phyloP scores from a whole-genome alignment of 1,284 basidiomycete genomes.

The Coniferiporia weirii region DNA sequence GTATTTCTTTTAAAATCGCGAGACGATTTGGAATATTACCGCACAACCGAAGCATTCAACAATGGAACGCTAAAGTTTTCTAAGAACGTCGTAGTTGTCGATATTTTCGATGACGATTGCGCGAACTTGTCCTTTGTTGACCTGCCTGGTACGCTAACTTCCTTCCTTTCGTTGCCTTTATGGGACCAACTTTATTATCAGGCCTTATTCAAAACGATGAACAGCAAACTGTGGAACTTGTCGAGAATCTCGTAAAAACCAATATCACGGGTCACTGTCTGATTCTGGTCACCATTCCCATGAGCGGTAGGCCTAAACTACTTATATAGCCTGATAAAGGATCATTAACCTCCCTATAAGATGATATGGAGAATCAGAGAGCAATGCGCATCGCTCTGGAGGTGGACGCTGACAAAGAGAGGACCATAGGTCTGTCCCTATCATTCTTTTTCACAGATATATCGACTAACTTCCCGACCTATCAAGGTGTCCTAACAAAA shows the following conservation, averaged over 20 bases:
- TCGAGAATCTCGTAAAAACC: conserved; percentile 40
- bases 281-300: conserved; percentile 57
- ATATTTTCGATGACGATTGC: conserved; percentile 32
- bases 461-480: neutral
- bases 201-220: conserved; percentile 54
- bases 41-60: conserved; percentile 15
- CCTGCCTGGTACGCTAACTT: conserved; percentile 41
- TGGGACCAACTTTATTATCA: conserved; percentile 21
- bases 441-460: neutral
- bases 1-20: conserved; percentile 20
- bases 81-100: conserved; percentile 25
- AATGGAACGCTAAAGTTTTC: conserved; percentile 23
- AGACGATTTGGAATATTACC: conserved; percentile 20
- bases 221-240: conserved; percentile 36
- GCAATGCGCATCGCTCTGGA: conserved; percentile 48
- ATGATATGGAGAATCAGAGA: conserved; percentile 62
- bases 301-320: conserved; percentile 43
- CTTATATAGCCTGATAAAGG: neutral
- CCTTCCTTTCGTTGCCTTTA: neutral
- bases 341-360: conserved; percentile 28
- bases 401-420: conserved; percentile 44
- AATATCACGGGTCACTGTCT: conserved; percentile 47
- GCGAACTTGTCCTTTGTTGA: conserved; percentile 51
- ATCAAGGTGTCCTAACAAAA: conserved; percentile 56
- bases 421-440: conserved; percentile 49